Conservation (phyloP, 1,284 basidiomycete genomes). For the Microbotryum scabiosae region DNA sequence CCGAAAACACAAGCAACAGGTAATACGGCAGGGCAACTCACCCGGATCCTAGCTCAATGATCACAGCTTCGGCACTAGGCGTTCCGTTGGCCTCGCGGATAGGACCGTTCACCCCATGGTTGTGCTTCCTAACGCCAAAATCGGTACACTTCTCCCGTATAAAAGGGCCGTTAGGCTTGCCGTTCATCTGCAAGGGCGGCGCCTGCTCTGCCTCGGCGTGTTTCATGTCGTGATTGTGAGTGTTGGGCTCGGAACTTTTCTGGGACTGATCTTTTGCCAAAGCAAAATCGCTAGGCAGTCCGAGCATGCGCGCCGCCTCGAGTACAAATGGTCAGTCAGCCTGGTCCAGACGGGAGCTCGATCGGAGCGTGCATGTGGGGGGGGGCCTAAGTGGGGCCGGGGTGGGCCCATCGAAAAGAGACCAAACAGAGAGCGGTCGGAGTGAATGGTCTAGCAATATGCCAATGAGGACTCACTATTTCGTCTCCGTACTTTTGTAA, state of each 20-base stretch:
- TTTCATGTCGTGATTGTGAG: not conserved
- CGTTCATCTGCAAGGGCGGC: slow-evolving; percentile 18
- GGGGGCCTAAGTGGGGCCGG: too few species aligned
- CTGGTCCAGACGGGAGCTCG: too few species aligned
- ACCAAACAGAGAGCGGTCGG: too few species aligned
- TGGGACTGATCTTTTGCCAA: not conserved
- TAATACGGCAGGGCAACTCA: slow-evolving; percentile 2
- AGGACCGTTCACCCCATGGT: slow-evolving; percentile 33
- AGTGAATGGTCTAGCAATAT: too few species aligned
- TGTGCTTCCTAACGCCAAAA: slow-evolving; percentile 19
- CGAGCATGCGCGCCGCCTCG: slow-evolving; percentile 19
- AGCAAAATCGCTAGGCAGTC: slow-evolving; percentile 6
- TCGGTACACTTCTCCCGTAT: slow-evolving; percentile 20
- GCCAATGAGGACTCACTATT: slow-evolving; percentile 38
- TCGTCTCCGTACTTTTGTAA: slow-evolving; percentile 45
- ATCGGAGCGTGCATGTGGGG: too few species aligned
- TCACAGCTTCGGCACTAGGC: slow-evolving; percentile 11
- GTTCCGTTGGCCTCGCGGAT: not conserved
- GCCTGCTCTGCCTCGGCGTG: not conserved
- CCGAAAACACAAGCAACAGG: not conserved
- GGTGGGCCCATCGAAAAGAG: too few species aligned
- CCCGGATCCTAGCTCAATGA: slow-evolving; percentile 35
- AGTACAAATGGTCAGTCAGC: not conserved
- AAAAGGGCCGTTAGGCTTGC: slow-evolving; percentile 1
- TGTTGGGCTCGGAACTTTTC: not conserved